Base-by-base conservation (phyloP, 116 monocot species). In the Trichopus zeylanicus region DNA sequence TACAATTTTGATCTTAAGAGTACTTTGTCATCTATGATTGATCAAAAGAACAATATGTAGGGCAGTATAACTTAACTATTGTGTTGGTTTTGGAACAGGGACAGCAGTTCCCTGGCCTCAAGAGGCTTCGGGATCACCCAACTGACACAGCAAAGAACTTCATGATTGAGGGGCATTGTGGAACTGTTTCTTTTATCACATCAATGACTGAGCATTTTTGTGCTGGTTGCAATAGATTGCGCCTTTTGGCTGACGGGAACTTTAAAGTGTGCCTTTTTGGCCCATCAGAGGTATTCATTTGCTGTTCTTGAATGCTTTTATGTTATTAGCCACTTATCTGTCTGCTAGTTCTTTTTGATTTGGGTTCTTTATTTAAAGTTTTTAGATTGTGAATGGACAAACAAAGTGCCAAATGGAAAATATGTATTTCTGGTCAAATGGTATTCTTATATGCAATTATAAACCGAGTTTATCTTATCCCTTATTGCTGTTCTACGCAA, bases 211-310 rank as follows among this genome's bases (percentile, higher is more conserved):
- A 87, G 46, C 78, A 97, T 61, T 97, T 97, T 61, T 97, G 97
- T 77, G 74, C 84, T 51, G 97, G 97, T 63, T 97, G 97, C 77
- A 97, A 84, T 67, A 86, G 97, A 74, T 66, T 97, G 67, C 74
- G 97, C 42, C 76, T 97, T 51, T 68, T 97, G 57, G 97, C 97
- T 58, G 91, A 97, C 75, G 97, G 97, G 21, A 97, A 97, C 62
- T 97, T 97, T 25, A 97, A 97, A 90, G 97, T 97, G 4, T 91
- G 97, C 46, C 73, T 97, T 22, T 97, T 97, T 82, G 97, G 97
- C 66, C 84, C 91, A 55, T 81, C 97, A 31, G 97, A 97, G 97
- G 97, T 97, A 89, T 74, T 30, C 29, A 19, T 7, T 31, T 34
- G 29, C 62, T 28, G 12, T 42, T 42, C 13, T 42, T 42, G 13